Conservation (phyloP, 257 asterid genomes). For the Primulina huaijiensis region DNA sequence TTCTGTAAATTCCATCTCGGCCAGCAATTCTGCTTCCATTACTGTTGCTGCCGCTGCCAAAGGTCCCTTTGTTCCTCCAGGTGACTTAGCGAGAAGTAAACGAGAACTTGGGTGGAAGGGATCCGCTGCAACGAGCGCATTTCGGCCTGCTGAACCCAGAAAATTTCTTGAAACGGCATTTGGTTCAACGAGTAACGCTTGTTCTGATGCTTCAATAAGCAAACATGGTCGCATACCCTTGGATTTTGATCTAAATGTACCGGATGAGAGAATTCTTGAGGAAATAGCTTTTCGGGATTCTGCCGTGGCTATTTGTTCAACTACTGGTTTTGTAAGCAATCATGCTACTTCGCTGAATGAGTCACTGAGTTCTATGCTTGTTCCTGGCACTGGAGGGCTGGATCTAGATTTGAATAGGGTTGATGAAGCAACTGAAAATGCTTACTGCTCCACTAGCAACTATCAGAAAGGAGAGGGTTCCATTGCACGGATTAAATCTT, state of each 20-base stretch:
- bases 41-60: constrained; percentile 46
- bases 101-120: constrained; percentile 56
- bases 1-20: constrained; percentile 31
- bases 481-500: constrained; percentile 25
- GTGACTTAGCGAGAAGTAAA: constrained; percentile 45
- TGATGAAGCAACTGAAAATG: constrained; percentile 41
- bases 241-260: constrained; percentile 52
- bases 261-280: constrained; percentile 49
- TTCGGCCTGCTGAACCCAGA: constrained; percentile 58
- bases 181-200: background rate
- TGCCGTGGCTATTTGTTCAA: constrained; percentile 26
- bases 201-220: constrained; percentile 21
- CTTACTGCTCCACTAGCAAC: constrained; percentile 36
- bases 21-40: constrained; percentile 36
- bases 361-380: constrained; percentile 27
- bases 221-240: constrained; percentile 30
- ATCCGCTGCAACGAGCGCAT: constrained; percentile 60
- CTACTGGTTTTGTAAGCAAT: constrained; percentile 21
- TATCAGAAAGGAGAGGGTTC: constrained; percentile 27
- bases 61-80: constrained; percentile 46
- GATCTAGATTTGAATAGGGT: constrained; percentile 49
- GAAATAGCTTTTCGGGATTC: constrained; percentile 42
- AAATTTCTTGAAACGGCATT: constrained; percentile 30
- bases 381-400: constrained; percentile 37
- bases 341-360: constrained; percentile 27